Base-by-base conservation (phyloP, 805 yeast genomes). In the Kazachstania kunashirensis region DNA sequence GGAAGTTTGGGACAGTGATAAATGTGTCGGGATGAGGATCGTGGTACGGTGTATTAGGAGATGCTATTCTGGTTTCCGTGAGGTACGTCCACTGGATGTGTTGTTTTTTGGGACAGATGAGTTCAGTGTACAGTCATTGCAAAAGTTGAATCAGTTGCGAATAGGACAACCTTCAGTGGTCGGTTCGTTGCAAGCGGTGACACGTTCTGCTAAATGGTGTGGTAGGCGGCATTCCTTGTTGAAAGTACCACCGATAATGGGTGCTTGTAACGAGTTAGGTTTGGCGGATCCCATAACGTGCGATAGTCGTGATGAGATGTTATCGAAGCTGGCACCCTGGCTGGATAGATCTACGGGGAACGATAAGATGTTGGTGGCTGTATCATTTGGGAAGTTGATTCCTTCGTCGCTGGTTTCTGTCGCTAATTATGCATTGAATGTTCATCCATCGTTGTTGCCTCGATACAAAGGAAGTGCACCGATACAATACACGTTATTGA, bases 391-490 rank as follows among this genome's bases (percentile, higher is more conserved):
- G 0, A 67, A 68, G 34, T 63, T 89, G 31, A 85, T 92, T 4
- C 96, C 97, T 0, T 61, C 59, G 0, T 40, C 55, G 2, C 74
- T 85, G 44, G 57, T 92, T 2, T 34, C 50, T 0, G 34, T 55
- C 0, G 60, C 77, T 15, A 55, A 57, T 10, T 74, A 57, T 50
- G 94, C 96, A 0, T 53, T 92, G 19, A 92, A 92, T 52, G 85
- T 92, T 1, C 98, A 92, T 55, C 98, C 98, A 0, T 85, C 96
- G 0, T 55, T 86, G 6, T 66, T 92, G 7, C 98, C 98, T 0
- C 63, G 61, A 31, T 75, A 83, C 47, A 72, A 85, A 2, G 98
- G 98, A 1, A 78, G 96, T 0, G 80, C 96, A 1, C 98, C 98
- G 0, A 61, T 92, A 4, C 97, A 89, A 43, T 68, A 75, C 41